A percentile compares a stretch with the other conserved stretches of the same genome.
These are phyloP conservation scores for Termitomyces titanicus DNA, from an alignment of 768 basidiomycete species.

Conservation along the genomic window DNA sequence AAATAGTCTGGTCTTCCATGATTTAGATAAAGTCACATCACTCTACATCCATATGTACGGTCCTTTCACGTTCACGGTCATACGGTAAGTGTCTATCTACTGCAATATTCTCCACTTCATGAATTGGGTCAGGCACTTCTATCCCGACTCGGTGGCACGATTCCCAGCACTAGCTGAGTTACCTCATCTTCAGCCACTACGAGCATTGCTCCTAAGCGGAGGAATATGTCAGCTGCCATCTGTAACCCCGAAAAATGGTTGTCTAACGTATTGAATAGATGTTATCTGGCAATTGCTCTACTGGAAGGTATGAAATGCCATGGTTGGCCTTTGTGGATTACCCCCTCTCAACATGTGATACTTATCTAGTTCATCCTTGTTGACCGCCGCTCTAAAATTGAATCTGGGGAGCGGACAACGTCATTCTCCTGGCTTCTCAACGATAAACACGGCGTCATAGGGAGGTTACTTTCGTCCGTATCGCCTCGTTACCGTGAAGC, in stretches of 20 bases:
- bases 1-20: conserved; percentile 97
- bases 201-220: conserved; percentile 74
- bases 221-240: conserved; percentile 66
- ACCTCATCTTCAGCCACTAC: conserved; percentile 64
- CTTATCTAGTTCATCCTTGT: conserved; percentile 73
- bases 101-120: neutral
- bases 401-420: conserved; percentile 87
- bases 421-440: conserved; percentile 87
- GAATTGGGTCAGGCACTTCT: conserved; percentile 68
- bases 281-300: conserved; percentile 90
- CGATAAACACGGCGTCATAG: conserved; percentile 83
- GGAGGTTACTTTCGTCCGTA: conserved; percentile 60
- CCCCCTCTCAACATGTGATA: conserved; percentile 2
- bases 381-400: conserved; percentile 84
- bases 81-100: conserved; percentile 52
- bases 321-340: neutral
- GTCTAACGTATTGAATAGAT: conserved; percentile 47
- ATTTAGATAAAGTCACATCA: conserved; percentile 93
- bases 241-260: neutral
- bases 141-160: conserved; percentile 70
- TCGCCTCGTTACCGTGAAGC: conserved; percentile 59
- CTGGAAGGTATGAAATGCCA: conserved; percentile 79
- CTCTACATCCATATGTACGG: conserved; percentile 95
- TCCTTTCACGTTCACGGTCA: conserved; percentile 87
- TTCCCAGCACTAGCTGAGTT: conserved; percentile 83